These are phyloP conservation scores for Biscutella auriculata DNA, from an alignment of 441 rosid species.

Conservation along the genomic window DNA sequence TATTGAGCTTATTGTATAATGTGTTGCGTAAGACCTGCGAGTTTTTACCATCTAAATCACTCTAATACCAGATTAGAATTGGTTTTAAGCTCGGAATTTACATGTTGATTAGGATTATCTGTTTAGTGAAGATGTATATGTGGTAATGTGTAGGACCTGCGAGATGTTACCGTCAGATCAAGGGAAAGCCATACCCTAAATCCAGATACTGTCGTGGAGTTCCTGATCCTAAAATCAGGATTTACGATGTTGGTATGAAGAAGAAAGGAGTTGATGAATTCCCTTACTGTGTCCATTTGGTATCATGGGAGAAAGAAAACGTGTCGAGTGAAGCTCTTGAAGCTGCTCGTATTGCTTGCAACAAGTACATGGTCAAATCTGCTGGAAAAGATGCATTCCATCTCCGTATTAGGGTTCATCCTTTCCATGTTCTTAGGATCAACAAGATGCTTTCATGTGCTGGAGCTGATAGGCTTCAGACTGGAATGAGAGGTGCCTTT, in stretches of 20 bases:
- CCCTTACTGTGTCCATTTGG: slow-evolving; percentile 83
- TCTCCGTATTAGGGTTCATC: slow-evolving; percentile 37
- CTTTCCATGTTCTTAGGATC: slow-evolving; percentile 29
- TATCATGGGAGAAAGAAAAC: slow-evolving; percentile 86
- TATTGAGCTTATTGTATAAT: no score
- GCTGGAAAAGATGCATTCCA: slow-evolving; percentile 92
- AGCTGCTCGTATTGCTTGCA: slow-evolving; percentile 91
- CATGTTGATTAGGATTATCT: background rate
- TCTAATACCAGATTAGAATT: no score
- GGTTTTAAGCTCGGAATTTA: background rate
- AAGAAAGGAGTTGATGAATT: slow-evolving; percentile 84
- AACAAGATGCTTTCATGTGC: slow-evolving; percentile 42
- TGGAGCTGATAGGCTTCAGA: slow-evolving; percentile 46
- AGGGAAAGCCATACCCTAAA: slow-evolving; percentile 80
- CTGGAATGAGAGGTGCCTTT: slow-evolving; percentile 54
- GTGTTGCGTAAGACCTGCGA: no score
- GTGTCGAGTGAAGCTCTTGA: slow-evolving; percentile 86
- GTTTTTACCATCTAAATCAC: no score
- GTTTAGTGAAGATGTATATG: background rate
- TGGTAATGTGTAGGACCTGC: slow-evolving; percentile 83
- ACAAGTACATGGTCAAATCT: slow-evolving; percentile 82
- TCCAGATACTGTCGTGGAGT: slow-evolving; percentile 85
- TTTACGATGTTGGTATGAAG: slow-evolving; percentile 90
- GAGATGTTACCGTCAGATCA: slow-evolving; percentile 83
- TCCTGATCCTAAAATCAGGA: slow-evolving; percentile 81